Evolutionary conservation across 2,329 filamentous ascomycete genomes (phyloP).

Genomic region (Falciphora oryzae): DNA sequence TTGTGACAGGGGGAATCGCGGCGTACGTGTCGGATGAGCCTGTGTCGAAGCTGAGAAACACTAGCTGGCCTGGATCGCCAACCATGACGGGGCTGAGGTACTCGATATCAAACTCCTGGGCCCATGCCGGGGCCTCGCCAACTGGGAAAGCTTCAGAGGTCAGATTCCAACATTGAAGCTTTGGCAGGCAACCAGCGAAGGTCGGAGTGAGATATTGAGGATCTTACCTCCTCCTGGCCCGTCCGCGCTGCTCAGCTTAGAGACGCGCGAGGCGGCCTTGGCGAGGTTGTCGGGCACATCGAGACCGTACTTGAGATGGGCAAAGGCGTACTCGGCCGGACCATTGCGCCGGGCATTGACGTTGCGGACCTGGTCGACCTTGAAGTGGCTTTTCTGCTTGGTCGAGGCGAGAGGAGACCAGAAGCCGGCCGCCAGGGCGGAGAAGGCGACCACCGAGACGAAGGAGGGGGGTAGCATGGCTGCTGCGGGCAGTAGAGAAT

Average conservation of each 20-base stretch:
- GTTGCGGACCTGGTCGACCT: slow-evolving; percentile 30
- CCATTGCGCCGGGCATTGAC: slow-evolving; percentile 27
- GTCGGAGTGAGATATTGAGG: background rate
- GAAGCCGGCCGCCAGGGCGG: background rate
- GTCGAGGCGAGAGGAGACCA: background rate
- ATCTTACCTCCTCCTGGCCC: background rate
- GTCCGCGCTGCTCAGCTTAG: background rate
- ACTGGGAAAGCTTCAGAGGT: background rate
- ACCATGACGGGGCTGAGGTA: slow-evolving; percentile 58
- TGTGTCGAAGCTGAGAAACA: slow-evolving; percentile 68
- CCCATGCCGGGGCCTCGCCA: slow-evolving; percentile 23
- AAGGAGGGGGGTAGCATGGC: background rate
- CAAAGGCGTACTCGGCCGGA: slow-evolving; percentile 23
- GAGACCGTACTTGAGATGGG: slow-evolving; percentile 32
- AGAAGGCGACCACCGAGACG: background rate
- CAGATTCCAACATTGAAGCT: background rate
- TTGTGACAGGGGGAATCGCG: background rate
- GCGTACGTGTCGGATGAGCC: slow-evolving; percentile 60
- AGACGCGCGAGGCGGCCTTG: slow-evolving; percentile 2
- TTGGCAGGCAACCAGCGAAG: background rate
- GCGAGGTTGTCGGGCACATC: slow-evolving; percentile 22
- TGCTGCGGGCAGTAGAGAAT: background rate
- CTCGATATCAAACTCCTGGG: slow-evolving; percentile 41
- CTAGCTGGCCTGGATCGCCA: slow-evolving; percentile 48
- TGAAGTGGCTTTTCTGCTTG: slow-evolving; percentile 17